Percentiles rank a stretch among this genome's conserved stretches.
phyloP scores from a whole-genome alignment of 2,329 filamentous ascomycete species.

The Phialocephala sp. region DNA sequence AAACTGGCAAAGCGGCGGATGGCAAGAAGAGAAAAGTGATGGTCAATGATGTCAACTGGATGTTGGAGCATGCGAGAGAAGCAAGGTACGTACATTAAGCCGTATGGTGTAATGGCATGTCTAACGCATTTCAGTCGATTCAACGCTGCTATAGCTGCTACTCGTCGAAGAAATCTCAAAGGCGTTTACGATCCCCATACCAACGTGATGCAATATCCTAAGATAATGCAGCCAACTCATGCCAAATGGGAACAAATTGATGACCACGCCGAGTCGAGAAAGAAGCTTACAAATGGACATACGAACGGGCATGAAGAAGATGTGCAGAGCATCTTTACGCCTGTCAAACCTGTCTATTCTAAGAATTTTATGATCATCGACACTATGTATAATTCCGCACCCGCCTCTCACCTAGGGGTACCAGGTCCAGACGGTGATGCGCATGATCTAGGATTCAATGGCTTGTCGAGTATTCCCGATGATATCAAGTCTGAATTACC shows the following conservation, averaged over 20 bases:
- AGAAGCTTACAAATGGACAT: constrained; percentile 28
- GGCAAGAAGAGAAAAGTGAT: constrained; percentile 85
- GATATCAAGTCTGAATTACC: constrained; percentile 72
- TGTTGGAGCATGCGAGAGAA: constrained; percentile 90
- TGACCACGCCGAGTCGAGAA: constrained; percentile 37
- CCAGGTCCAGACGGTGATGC: constrained; percentile 62
- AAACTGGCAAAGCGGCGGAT: constrained; percentile 74
- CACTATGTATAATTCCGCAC: constrained; percentile 62
- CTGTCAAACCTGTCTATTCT: constrained; percentile 61
- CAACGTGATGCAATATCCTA: constrained; percentile 87
- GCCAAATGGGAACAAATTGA: constrained; percentile 79
- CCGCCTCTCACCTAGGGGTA: constrained; percentile 57
- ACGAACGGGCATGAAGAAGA: constrained; percentile 16
- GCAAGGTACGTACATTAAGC: constrained; percentile 70
- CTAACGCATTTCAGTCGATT: constrained; percentile 66
- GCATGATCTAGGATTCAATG: constrained; percentile 55
- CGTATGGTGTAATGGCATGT: constrained; percentile 20
- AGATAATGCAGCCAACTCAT: constrained; percentile 87
- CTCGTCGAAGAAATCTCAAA: constrained; percentile 67
- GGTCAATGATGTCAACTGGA: constrained; percentile 95
- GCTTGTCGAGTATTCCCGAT: constrained; percentile 66
- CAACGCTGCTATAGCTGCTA: constrained; percentile 74
- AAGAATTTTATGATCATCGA: constrained; percentile 69
- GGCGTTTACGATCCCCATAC: constrained; percentile 95
- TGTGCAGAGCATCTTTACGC: constrained; percentile 53